phyloP scores from a whole-genome alignment of 305 asterid species.

The Fraxinus nigra region DNA sequence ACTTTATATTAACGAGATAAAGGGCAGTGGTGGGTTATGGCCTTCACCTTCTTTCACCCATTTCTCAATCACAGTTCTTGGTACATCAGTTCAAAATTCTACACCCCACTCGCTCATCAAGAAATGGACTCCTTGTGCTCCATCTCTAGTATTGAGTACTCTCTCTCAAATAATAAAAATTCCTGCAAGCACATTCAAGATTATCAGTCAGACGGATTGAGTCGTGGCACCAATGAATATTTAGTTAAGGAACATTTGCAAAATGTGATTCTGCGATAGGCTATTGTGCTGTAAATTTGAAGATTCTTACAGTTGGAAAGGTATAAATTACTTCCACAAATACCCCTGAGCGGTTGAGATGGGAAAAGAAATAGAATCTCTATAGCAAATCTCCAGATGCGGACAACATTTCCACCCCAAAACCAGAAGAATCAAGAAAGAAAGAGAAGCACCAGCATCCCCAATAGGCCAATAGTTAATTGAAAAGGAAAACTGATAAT shows the following conservation, averaged over 20 bases:
- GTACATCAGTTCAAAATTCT: background rate
- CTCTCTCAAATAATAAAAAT: conserved; percentile 77
- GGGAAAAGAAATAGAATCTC: background rate
- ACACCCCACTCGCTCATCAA: conserved; percentile 26
- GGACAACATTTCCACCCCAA: background rate
- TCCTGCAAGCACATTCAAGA: conserved; percentile 53
- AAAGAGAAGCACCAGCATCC: background rate
- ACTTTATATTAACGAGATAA: background rate
- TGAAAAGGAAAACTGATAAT: background rate
- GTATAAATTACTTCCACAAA: background rate
- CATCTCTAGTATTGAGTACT: conserved; percentile 39
- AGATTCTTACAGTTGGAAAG: background rate
- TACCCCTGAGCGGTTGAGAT: background rate
- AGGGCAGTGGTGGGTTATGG: background rate
- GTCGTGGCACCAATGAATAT: background rate
- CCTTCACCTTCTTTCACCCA: background rate
- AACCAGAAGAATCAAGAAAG: background rate
- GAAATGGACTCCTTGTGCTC: conserved; percentile 26
- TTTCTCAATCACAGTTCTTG: background rate
- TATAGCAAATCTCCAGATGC: background rate
- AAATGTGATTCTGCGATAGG: background rate
- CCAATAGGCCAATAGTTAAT: background rate
- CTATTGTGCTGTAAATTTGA: background rate
- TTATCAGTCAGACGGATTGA: background rate
- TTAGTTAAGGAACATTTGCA: background rate